Base-by-base conservation (phyloP, 2,329 filamentous ascomycete genomes). In the Shiraia bambusicola region DNA sequence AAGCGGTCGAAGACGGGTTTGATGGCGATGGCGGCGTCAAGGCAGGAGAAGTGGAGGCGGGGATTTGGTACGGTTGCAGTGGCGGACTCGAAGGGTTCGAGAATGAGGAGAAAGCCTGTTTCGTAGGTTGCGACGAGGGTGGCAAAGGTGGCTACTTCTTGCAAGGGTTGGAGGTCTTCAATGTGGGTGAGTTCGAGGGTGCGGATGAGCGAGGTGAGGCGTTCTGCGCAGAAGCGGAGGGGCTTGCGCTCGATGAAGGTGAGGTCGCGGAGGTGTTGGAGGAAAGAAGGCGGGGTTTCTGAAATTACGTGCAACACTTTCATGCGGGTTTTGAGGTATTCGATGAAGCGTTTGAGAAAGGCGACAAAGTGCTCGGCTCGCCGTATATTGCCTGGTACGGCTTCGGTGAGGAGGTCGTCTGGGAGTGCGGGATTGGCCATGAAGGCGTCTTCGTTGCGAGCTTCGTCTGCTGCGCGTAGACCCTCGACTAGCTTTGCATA, bases 171-270 rank as follows among this genome's bases (percentile, higher is more conserved):
- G 64, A 94, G 98, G 66, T 98, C 94, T 72, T 98, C 93, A 47
- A 98, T 96, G 58, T 94, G 97, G 24, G 92, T 94, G 43, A 98
- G 82, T 68, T 98, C 93, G 12, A 98, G 79, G 0, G 93, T 98
- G 43, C 94, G 81, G 13, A 98, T 92, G 6, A 98, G 82, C 1
- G 92, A 98, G 0, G 93, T 95, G 10, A 98, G 74, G 28, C 93
- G 83, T 70, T 98, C 94, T 0, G 93, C 90, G 63, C 94, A 98
- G 69, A 98, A 98, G 34, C 88, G 79, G 9, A 98, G 70, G 0
- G 93, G 93, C 59, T 98, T 98, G 67, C 89, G 89, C 66, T 98
- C 93, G 59, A 98, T 98, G 62, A 95, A 98, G 0, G 94, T 98
- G 42, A 95, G 84, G 54, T 98, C 93, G 63, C 88, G 94, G 6